Evolutionary conservation across 192 early-diverging fungal genomes (phyloP).

Genomic region (Glomus cerebriforme): DNA sequence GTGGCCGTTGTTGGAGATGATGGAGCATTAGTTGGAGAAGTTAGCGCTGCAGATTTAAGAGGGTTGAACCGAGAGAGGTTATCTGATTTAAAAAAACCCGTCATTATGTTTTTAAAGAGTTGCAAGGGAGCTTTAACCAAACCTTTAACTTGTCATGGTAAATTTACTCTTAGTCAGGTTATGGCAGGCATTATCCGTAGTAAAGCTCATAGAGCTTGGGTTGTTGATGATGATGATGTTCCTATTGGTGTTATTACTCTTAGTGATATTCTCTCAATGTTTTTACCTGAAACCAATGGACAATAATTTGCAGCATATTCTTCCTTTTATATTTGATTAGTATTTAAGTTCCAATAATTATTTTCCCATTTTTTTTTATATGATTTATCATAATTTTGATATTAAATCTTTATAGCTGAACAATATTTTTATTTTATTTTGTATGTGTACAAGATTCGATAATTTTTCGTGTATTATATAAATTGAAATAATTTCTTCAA

Average conservation of each 20-base stretch:
- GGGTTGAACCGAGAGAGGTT: conserved; percentile 64
- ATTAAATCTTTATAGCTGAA: no score
- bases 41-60: conserved; percentile 74
- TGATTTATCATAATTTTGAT: no score
- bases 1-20: conserved; percentile 65
- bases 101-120: conserved; percentile 62
- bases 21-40: conserved; percentile 62
- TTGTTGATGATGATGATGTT: conserved; percentile 56
- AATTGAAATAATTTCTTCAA: no score
- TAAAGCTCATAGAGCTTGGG: conserved; percentile 67
- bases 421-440: no score
- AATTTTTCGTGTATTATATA: no score
- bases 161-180: conserved; percentile 56
- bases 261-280: conserved; percentile 64
- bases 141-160: conserved; percentile 52
- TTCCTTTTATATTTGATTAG: no score
- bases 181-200: conserved; percentile 53
- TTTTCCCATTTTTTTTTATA: no score
- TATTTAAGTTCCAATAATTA: no score
- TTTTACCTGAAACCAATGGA: conserved; percentile 30
- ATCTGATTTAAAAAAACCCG: conserved; percentile 58
- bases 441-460: no score
- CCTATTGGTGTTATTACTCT: conserved; percentile 73
- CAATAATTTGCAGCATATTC: no score
- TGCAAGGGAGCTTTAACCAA: conserved; percentile 57